Percentiles rank a stretch among this genome's conserved stretches.
These are phyloP conservation scores for Teratosphaeriaceae sp. DNA, from an alignment of 2,329 filamentous ascomycete genomes.

Conservation along the genomic window DNA sequence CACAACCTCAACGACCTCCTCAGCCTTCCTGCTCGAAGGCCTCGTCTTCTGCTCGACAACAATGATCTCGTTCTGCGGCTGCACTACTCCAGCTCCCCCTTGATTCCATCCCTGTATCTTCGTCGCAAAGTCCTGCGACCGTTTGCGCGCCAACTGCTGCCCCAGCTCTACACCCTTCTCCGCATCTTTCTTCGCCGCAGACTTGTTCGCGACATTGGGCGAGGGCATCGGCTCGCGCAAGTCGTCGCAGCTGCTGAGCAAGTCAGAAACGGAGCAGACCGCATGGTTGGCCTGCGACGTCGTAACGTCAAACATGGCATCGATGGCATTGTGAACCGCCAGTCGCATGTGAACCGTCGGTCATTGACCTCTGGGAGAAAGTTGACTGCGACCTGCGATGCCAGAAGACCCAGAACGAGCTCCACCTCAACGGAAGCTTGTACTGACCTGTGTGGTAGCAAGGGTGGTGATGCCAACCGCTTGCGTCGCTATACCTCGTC, in stretches of 20 bases:
- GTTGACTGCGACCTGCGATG: background rate
- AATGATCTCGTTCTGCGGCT: conserved; percentile 22
- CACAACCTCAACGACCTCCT: conserved; percentile 13
- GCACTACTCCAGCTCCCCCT: conserved; percentile 22
- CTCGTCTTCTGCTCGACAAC: conserved; percentile 13
- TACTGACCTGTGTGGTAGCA: background rate
- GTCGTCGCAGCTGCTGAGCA: conserved; percentile 16
- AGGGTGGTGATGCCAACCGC: background rate
- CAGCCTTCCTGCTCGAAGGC: conserved; percentile 2
- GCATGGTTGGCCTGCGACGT: background rate
- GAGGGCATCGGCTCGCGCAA: conserved; percentile 24
- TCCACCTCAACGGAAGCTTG: conserved; percentile 1
- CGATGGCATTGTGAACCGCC: background rate
- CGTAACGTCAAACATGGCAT: conserved; percentile 5
- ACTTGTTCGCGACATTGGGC: conserved; percentile 14
- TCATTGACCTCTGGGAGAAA: background rate
- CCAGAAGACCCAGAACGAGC: background rate
- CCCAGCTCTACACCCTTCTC: conserved; percentile 21
- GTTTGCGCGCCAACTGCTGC: conserved; percentile 20
- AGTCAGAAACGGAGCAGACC: conserved; percentile 20
- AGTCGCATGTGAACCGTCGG: background rate
- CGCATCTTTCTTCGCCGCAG: conserved; percentile 20
- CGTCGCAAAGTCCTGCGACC: conserved; percentile 26
- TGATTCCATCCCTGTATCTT: conserved; percentile 29
- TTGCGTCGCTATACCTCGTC: background rate